Evolutionary conservation across 345 rosid species (phyloP).

Genomic region (Sisymbrium altissimum): DNA sequence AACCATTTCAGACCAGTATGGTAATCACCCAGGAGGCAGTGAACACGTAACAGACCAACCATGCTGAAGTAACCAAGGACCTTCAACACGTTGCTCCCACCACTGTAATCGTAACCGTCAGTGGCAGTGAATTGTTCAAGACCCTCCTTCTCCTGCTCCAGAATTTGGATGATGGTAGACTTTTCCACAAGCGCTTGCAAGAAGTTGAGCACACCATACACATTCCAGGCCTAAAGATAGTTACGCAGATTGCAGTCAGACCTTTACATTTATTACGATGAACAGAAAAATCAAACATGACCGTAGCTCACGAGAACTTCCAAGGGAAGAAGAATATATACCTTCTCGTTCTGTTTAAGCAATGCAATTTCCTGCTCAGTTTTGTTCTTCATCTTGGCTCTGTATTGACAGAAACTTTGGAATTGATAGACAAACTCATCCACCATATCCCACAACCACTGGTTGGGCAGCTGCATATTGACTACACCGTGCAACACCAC

Average conservation of each 20-base stretch:
- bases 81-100: constrained; percentile 97
- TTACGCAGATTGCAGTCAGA: background rate
- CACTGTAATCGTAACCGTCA: constrained; percentile 93
- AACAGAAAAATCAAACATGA: background rate
- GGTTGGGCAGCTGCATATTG: constrained; percentile 95
- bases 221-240: constrained; percentile 83
- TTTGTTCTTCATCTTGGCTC: constrained; percentile 95
- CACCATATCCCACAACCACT: constrained; percentile 99
- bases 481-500: constrained; percentile 94
- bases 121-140: constrained; percentile 91
- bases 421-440: constrained; percentile 99
- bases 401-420: constrained; percentile 92
- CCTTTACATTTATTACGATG: background rate
- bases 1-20: constrained; percentile 92
- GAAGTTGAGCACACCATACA: constrained; percentile 94
- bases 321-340: background rate
- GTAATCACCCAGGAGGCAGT: constrained; percentile 95
- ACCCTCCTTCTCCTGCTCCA: constrained; percentile 93
- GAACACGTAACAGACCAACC: constrained; percentile 94
- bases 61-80: constrained; percentile 96
- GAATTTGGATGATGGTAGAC: constrained; percentile 74
- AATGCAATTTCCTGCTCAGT: constrained; percentile 84
- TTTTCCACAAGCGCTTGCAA: constrained; percentile 98
- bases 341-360: constrained; percentile 75
- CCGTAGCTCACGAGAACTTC: background rate